A percentile compares a stretch with the other conserved stretches of the same genome.
Evolutionary conservation across 2,329 filamentous ascomycete genomes (phyloP).

Genomic region (Chaetomiaceae sp.): DNA sequence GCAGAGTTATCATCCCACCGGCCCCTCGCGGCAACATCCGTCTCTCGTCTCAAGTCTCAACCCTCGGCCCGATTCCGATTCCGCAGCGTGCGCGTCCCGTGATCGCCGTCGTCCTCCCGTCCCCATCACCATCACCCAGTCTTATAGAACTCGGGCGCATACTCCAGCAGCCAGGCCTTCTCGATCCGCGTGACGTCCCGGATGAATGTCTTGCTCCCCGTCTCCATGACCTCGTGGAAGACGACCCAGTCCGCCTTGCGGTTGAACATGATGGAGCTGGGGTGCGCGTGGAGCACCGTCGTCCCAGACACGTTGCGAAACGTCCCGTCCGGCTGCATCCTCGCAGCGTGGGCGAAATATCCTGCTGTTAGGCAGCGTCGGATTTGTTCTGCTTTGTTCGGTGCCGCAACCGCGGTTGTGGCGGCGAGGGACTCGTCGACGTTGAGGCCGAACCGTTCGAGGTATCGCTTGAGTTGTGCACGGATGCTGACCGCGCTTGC

Average conservation of each 20-base stretch:
- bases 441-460: conserved; percentile 76
- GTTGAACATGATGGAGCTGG: conserved; percentile 91
- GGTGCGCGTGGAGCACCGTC: conserved; percentile 78
- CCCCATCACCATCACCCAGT: conserved; percentile 40
- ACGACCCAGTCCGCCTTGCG: conserved; percentile 95
- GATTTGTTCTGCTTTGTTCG: conserved; percentile 63
- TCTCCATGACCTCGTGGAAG: conserved; percentile 91
- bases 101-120: conserved; percentile 6
- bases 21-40: not conserved
- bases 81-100: too few species aligned
- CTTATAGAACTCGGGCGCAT: conserved; percentile 78
- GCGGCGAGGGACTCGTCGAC: conserved; percentile 58
- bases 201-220: conserved; percentile 81
- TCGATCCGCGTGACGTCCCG: conserved; percentile 90
- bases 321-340: conserved; percentile 88
- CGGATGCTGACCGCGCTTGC: conserved; percentile 78
- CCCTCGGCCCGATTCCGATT: conserved; percentile 5
- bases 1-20: too few species aligned
- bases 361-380: conserved; percentile 80
- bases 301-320: conserved; percentile 81
- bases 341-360: conserved; percentile 88
- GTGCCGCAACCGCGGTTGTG: conserved; percentile 30
- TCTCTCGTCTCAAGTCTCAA: not conserved
- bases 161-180: conserved; percentile 86
- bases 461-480: conserved; percentile 76